Base-by-base conservation (phyloP, 1,284 basidiomycete genomes). In the Schizophyllum amplum region DNA sequence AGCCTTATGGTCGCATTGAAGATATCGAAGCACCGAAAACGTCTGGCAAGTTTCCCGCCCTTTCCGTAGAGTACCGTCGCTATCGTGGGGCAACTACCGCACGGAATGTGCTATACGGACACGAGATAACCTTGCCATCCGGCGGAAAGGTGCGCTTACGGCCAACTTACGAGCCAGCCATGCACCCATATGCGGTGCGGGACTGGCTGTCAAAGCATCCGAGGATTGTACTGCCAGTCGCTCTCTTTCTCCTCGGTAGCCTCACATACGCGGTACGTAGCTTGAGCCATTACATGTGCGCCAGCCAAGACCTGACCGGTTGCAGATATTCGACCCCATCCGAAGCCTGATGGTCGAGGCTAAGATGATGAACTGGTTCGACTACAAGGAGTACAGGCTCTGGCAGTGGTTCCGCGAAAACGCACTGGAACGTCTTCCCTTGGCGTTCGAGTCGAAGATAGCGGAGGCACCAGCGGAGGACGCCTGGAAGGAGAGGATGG, bases 131-230 rank as follows among this genome's bases (percentile, higher is more conserved):
- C 5, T 17, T 46, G 20, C 7, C 62, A 65, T 24, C 53, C 56
- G 17, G 51, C 4, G 73, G 17, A 62, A 72, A 62, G 5, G 54
- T 60, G 11, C 20, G 55, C 61, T 55, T 62, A 57, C 27, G 60
- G 61, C 5, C 65, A 67, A 24, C 65, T 61, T 21, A 93, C 89
- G 4, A 76, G 79, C 13, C 69, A 94, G 51, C 76, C 6, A 21
- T 60, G 83, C 25, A 78, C 86, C 49, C 82, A 0, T 90, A 95
- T 68, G 84, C 76, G 26, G 70, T 96, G 25, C 79, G 90, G 49
- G 86, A 89, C 65, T 99, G 94, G 90, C 75, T 95, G 55, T 77
- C 86, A 5, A 78, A 72, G 21, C 96, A 99, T 73, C 96, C 96
- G 0, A 84, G 83, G 61, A 89, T 98, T 57, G 84, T 89, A 49